A percentile compares a stretch with the other conserved stretches of the same genome.
phyloP scores from a whole-genome alignment of 2,329 filamentous ascomycete genomes.

The Microcyclosporella mali region DNA sequence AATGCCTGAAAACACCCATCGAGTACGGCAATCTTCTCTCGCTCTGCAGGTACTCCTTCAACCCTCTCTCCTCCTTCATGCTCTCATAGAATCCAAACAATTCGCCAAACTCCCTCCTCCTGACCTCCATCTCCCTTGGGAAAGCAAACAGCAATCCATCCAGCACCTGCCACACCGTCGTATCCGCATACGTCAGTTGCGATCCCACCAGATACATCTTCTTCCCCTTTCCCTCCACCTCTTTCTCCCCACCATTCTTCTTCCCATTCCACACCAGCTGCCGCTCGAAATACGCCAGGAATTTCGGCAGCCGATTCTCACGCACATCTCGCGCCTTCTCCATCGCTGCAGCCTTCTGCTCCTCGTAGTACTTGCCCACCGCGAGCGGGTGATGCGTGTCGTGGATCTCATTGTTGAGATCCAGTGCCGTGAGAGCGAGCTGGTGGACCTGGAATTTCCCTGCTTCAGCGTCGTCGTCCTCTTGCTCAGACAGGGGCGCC shows the following conservation, averaged over 20 bases:
- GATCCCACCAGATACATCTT: conserved; percentile 61
- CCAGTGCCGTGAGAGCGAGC: conserved; percentile 63
- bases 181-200: conserved; percentile 63
- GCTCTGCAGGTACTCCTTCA: conserved; percentile 65
- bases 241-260: conserved; percentile 48
- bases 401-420: conserved; percentile 66
- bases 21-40: conserved; percentile 56
- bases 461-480: conserved; percentile 39
- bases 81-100: conserved; percentile 59
- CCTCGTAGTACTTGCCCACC: conserved; percentile 57
- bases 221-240: conserved; percentile 45
- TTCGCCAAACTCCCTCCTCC: conserved; percentile 52
- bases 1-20: conserved; percentile 64
- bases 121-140: conserved; percentile 56
- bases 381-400: conserved; percentile 64
- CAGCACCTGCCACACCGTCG: conserved; percentile 64
- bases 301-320: conserved; percentile 62
- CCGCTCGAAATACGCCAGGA: conserved; percentile 63
- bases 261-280: conserved; percentile 54
- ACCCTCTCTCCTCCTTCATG: conserved; percentile 56
- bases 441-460: conserved; percentile 54
- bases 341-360: conserved; percentile 64
- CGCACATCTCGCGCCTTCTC: conserved; percentile 53
- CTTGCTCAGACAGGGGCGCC: conserved; percentile 33
- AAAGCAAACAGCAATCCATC: conserved; percentile 58